Conservation (phyloP, 306 rosid species). For the Dryas drummondii region DNA sequence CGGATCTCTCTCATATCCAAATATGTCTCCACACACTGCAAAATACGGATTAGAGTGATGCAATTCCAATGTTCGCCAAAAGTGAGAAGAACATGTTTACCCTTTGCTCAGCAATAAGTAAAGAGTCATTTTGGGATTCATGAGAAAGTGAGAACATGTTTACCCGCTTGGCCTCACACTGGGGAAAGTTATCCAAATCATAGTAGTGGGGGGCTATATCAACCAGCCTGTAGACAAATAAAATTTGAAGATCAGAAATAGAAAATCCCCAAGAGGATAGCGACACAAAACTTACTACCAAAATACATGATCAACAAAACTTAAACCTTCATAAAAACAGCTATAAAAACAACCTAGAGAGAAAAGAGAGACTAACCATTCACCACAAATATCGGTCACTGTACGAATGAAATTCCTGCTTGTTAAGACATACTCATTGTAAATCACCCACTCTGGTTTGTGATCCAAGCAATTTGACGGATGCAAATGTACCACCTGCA, state of each 20-base stretch:
- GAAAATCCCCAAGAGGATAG: background rate
- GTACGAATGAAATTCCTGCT: conserved; percentile 92
- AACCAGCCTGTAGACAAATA: conserved; percentile 57
- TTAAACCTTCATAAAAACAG: too few species aligned
- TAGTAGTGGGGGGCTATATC: conserved; percentile 92
- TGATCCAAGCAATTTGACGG: conserved; percentile 97
- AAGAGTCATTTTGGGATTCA: too few species aligned
- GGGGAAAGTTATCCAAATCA: conserved; percentile 82
- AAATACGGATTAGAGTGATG: too few species aligned
- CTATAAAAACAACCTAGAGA: background rate
- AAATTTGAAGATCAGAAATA: background rate
- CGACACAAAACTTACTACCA: background rate
- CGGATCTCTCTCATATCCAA: too few species aligned
- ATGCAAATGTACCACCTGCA: conserved; percentile 90
- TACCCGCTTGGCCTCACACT: conserved; percentile 91
- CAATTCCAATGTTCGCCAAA: too few species aligned
- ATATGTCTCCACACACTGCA: too few species aligned
- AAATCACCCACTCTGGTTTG: conserved; percentile 97
- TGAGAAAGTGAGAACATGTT: too few species aligned
- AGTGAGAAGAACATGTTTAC: too few species aligned
- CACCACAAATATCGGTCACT: conserved; percentile 87
- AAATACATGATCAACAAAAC: too few species aligned
- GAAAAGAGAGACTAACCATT: conserved; percentile 59
- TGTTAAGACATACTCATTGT: conserved; percentile 83
- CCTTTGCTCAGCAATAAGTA: too few species aligned